Conservation (phyloP, 2,329 filamentous ascomycete genomes). For the Cordyceps militaris region DNA sequence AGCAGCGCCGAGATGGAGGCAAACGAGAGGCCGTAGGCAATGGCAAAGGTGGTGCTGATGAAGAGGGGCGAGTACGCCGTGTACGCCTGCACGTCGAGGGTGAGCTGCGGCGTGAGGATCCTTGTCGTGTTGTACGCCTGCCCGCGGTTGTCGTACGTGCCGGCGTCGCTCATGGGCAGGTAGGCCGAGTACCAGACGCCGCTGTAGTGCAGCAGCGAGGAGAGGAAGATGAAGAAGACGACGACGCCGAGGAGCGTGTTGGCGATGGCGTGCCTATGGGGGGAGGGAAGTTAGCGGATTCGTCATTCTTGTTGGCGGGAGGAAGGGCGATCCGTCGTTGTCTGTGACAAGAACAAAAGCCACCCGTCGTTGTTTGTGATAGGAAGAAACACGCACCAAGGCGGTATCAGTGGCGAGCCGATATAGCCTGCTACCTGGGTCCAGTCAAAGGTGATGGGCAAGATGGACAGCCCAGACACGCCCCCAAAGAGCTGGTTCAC, state of each 20-base stretch:
- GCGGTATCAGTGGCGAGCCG: constrained; percentile 60
- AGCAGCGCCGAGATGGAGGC: constrained; percentile 63
- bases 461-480: constrained; percentile 56
- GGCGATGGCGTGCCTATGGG: constrained; percentile 57
- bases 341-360: background rate
- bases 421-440: constrained; percentile 63
- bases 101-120: constrained; percentile 55
- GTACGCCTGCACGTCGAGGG: constrained; percentile 57
- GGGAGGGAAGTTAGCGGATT: background rate
- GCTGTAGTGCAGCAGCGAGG: constrained; percentile 56
- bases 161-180: constrained; percentile 62
- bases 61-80: constrained; percentile 61
- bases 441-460: constrained; percentile 73
- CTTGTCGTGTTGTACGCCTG: constrained; percentile 54
- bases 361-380: background rate
- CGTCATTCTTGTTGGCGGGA: background rate
- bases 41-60: constrained; percentile 63
- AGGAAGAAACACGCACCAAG: constrained; percentile 43
- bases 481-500: constrained; percentile 70
- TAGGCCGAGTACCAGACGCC: constrained; percentile 58
- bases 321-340: too few relatives aligned
- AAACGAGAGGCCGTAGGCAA: constrained; percentile 66
- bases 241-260: constrained; percentile 65
- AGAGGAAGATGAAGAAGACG: constrained; percentile 55
- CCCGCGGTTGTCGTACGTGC: constrained; percentile 66